These are phyloP conservation scores for Colletotrichum australisinense DNA, from an alignment of 2,329 filamentous ascomycete genomes.

Conservation along the genomic window DNA sequence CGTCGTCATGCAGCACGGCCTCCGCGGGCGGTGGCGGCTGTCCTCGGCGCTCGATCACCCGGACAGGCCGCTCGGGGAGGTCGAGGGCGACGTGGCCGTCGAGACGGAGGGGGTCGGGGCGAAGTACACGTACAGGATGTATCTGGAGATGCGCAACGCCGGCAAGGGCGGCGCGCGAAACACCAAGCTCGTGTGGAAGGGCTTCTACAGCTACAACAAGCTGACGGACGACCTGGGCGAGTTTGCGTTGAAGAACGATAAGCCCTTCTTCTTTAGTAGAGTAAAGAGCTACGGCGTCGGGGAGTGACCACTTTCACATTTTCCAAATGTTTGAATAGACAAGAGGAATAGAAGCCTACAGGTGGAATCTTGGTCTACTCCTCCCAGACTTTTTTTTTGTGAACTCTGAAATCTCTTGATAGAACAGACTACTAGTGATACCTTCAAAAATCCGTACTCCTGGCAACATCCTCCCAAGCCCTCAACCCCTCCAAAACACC, in stretches of 20 bases:
- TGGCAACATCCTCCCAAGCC: slow-evolving; percentile 60
- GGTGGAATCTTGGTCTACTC: too few species aligned
- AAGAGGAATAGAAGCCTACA: not conserved
- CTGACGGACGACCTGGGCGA: slow-evolving; percentile 91
- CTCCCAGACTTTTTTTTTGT: not conserved
- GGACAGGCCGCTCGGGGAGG: slow-evolving; percentile 47
- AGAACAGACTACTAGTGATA: not conserved
- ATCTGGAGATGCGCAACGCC: slow-evolving; percentile 76
- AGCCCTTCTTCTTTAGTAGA: slow-evolving; percentile 75
- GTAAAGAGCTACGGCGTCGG: slow-evolving; percentile 71
- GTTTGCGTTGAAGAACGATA: slow-evolving; percentile 75
- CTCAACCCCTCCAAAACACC: slow-evolving; percentile 58
- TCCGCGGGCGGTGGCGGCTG: slow-evolving; percentile 59
- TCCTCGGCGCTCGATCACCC: slow-evolving; percentile 48
- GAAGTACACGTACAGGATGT: slow-evolving; percentile 89
- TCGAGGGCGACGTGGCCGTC: slow-evolving; percentile 78
- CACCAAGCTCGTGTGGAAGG: slow-evolving; percentile 89
- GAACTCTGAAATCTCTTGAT: too few species aligned
- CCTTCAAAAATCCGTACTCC: slow-evolving; percentile 53
- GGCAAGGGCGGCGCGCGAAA: slow-evolving; percentile 74
- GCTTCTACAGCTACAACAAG: slow-evolving; percentile 91
- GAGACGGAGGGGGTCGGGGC: slow-evolving; percentile 85
- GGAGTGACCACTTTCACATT: slow-evolving; percentile 43
- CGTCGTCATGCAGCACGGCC: slow-evolving; percentile 75
- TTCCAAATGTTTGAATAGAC: too few species aligned